These are phyloP conservation scores for Actinomortierella wolfii DNA, from an alignment of 371 early-diverging fungal species.

Conservation along the genomic window DNA sequence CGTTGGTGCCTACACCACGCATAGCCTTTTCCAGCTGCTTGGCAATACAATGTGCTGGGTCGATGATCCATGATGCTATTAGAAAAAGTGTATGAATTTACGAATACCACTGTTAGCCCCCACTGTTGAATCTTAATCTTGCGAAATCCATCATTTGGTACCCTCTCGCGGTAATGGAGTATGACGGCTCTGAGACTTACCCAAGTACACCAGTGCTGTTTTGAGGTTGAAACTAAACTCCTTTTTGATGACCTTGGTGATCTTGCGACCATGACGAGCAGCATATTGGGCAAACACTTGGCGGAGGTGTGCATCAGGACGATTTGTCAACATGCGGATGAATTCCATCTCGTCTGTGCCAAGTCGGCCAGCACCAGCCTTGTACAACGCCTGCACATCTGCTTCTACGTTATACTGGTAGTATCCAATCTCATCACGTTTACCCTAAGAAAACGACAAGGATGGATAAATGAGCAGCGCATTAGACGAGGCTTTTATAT, in stretches of 20 bases:
- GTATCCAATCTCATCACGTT: constrained; percentile 30
- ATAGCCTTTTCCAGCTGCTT: constrained; percentile 54
- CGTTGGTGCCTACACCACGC: constrained; percentile 57
- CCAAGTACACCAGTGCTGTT: constrained; percentile 46
- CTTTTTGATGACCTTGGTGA: constrained; percentile 53
- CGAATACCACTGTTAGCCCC: too few species aligned
- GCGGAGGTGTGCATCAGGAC: constrained; percentile 50
- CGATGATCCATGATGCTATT: constrained; percentile 32
- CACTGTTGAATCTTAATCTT: neutral
- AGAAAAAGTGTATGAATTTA: too few species aligned
- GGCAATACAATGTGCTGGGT: constrained; percentile 50
- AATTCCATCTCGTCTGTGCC: constrained; percentile 53
- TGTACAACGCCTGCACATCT: constrained; percentile 55
- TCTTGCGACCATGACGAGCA: constrained; percentile 44
- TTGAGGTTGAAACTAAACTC: constrained; percentile 57
- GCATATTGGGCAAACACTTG: constrained; percentile 50
- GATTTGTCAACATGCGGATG: constrained; percentile 33
- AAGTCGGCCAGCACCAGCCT: constrained; percentile 52
- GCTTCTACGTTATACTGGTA: constrained; percentile 36
- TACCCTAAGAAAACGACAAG: constrained; percentile 11
- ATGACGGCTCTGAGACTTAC: constrained; percentile 42
- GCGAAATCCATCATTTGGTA: too few species aligned
- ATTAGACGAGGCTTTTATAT: too few species aligned
- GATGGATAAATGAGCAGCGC: too few species aligned
- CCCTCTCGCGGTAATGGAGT: too few species aligned